Percentiles rank a stretch among this genome's conserved stretches.
Conservation (phyloP, 768 basidiomycete species). For the Termitomyces sp. region DNA sequence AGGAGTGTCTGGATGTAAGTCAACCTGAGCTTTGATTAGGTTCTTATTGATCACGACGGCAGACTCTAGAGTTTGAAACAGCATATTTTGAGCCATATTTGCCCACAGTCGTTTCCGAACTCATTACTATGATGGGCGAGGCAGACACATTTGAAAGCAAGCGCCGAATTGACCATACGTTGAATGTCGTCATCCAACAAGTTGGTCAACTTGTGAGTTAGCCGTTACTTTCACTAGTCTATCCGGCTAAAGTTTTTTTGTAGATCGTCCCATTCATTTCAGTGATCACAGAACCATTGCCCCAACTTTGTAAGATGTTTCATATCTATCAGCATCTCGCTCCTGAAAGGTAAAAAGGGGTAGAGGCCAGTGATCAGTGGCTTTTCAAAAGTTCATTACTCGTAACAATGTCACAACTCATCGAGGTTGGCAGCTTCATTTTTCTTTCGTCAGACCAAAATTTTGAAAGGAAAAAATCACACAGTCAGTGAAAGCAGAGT, state of each 20-base stretch:
- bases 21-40: neutral
- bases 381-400: constrained; percentile 69
- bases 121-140: constrained; percentile 68
- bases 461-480: neutral
- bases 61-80: constrained; percentile 65
- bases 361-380: constrained; percentile 59
- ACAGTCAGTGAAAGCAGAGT: constrained; percentile 65
- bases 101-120: constrained; percentile 50
- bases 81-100: constrained; percentile 68
- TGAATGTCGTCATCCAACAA: constrained; percentile 67
- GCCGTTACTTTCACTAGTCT: neutral
- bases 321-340: neutral
- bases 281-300: constrained; percentile 60
- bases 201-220: constrained; percentile 34
- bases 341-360: constrained; percentile 44
- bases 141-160: constrained; percentile 75
- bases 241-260: neutral
- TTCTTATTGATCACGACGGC: neutral
- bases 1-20: constrained; percentile 83
- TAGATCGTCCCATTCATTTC: constrained; percentile 67
- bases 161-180: constrained; percentile 59
- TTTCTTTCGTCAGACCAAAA: neutral
- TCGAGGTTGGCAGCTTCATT: constrained; percentile 44
- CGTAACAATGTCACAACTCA: constrained; percentile 61
- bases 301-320: constrained; percentile 59